Evolutionary conservation across 1,284 basidiomycete genomes (phyloP), one percentile per base, ranked within the genome.

Genomic region (Lignosus rhinocerotis): DNA sequence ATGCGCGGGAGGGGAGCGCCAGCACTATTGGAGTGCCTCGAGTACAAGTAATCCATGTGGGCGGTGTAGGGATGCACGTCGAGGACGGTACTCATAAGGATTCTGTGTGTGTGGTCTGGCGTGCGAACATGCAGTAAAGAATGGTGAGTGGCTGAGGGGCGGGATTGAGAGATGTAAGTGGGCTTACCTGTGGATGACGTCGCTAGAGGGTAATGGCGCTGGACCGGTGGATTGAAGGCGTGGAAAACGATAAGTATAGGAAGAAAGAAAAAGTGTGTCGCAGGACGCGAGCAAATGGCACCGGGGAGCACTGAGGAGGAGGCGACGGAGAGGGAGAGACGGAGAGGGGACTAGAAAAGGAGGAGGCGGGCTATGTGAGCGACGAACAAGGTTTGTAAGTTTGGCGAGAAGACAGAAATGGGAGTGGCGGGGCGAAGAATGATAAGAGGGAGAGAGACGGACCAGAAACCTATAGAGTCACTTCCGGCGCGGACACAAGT

Each of bases 1-100:
- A 85, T 76, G 46, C 79, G 72, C 14, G 84, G 84, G 16, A 87
- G 78, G 54, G 85, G 79, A 7, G 75, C 75, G 4, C 81, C 77
- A 16, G 86, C 82, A 25, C 74, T 71, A 71, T 85, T 87, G 44
- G 83, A 74, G 59, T 75, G 78, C 68, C 71, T 75, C 49, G 73
- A 73, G 64, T 74, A 72, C 48, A 73, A 72, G 63, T 60, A 63
- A 50, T 68, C 68, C 64, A 68, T 66, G 34, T 47, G 56, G 59
- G 57, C 31, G 38, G 62, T 46, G 48, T 62, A 63, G 36, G 64
- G 56, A 41, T 58, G 55, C 50, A 58, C 55, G 55, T 58, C 54
- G 44, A 65, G 52, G 32, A 60, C 59, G 33, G 61, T 58, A 56
- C 55, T 66, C 63, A 66, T 66, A 44, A 53, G 60, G 51, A 54